Base-by-base conservation (phyloP, 768 basidiomycete genomes). In the Sporobolomyces roseus region DNA sequence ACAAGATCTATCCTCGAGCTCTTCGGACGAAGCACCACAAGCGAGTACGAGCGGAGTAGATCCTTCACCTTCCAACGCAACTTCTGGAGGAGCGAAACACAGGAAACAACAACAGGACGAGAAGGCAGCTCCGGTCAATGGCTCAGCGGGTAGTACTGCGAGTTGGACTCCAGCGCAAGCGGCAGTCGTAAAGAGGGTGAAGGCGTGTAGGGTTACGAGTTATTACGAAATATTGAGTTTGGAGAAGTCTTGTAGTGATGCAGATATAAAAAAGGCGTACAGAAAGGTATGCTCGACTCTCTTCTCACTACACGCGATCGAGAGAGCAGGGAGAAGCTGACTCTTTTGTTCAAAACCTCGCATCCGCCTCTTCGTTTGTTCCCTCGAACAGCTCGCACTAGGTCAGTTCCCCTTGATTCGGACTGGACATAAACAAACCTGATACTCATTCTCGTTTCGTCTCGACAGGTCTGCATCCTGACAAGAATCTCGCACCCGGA, bases 401-500 rank as follows among this genome's bases (percentile, higher is more conserved):
- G 53, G 60, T 67, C 14, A 36, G 66, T 23, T 2, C 32, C 29
- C 33, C 46, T 25, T 19, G 23, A n/a, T 23, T 19, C 3, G 36
- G 21, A 1, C 5, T 27, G 5, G 32, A n/a, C 59, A 23, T 27
- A 21, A 27, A 21, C 38, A 25, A 29, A 50, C 16, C 48, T 33
- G 6, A n/a, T 56, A 30, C 73, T 93, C 91, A 83, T 96, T 68
- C 93, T 23, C 12, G 93, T 45, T 82, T 96, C 65, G 3, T n/a
- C 35, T 38, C 89, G 88, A 61, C 50, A 66, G 70, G 66, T 7
- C 79, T 93, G 53, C 91, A 93, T 79, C 91, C 91, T 5, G 91
- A 93, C 78, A 93, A 89, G 81, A 94, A 93, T 75, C 89, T 91
- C 4, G 94, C 94, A 14, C 93, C 94, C 13, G 90, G 91, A 41